Evolutionary conservation across 805 yeast species (phyloP).

Genomic region (Ogataea paraovalis): DNA sequence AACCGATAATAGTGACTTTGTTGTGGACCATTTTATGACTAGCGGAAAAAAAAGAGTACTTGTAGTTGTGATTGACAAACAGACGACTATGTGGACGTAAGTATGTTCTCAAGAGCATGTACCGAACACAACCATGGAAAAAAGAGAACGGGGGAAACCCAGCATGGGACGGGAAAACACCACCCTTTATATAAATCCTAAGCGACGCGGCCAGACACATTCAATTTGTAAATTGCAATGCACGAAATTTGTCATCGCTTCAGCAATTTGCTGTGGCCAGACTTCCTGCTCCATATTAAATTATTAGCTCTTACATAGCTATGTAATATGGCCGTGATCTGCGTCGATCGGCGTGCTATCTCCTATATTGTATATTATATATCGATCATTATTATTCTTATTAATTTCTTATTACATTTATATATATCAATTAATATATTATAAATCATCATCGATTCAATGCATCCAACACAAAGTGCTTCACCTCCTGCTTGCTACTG

Average conservation of each 20-base stretch:
- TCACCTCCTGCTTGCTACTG: constrained; percentile 36
- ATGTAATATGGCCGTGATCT: too few relatives aligned
- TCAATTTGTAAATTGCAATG: neutral
- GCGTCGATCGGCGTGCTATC: neutral
- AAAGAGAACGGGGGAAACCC: too few relatives aligned
- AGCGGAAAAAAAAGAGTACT: neutral
- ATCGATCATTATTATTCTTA: too few relatives aligned
- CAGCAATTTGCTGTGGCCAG: too few relatives aligned
- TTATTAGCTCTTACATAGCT: too few relatives aligned
- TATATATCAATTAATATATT: neutral
- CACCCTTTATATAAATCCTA: neutral
- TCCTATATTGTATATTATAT: too few relatives aligned
- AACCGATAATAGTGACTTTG: constrained; percentile 84
- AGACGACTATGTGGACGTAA: too few relatives aligned
- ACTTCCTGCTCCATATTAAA: too few relatives aligned
- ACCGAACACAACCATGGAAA: too few relatives aligned
- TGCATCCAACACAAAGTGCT: constrained; percentile 32
- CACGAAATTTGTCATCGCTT: neutral
- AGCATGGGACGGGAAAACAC: too few relatives aligned
- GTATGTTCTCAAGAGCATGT: too few relatives aligned
- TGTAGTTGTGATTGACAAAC: neutral
- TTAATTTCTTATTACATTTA: too few relatives aligned
- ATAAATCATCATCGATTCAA: neutral
- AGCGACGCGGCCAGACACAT: neutral
- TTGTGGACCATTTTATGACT: constrained; percentile 67